Conservation (phyloP, 2,329 filamentous ascomycete species). For the Endoconidiophora polonica region DNA sequence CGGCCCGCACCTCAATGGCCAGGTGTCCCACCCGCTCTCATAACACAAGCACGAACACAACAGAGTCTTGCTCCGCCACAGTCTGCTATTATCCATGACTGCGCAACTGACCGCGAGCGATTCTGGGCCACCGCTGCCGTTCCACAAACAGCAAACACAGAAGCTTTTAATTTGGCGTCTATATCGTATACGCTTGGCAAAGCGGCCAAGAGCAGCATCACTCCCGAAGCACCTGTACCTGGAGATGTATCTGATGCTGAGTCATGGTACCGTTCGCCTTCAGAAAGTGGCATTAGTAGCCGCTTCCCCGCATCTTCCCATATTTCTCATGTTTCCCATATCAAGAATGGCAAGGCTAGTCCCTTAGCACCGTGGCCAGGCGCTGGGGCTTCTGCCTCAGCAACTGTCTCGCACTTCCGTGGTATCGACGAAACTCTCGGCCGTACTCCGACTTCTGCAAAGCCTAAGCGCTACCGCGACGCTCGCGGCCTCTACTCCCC, state of each 20-base stretch:
- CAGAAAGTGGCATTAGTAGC: neutral
- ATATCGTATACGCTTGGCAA: slow-evolving; percentile 10
- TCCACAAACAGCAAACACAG: slow-evolving; percentile 12
- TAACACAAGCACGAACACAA: neutral
- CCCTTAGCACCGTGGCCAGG: neutral
- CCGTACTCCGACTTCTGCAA: neutral
- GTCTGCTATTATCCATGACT: neutral
- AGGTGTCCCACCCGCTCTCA: neutral
- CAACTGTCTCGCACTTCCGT: neutral
- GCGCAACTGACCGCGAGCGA: neutral
- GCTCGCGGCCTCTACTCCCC: neutral
- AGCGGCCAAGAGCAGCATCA: slow-evolving; percentile 6
- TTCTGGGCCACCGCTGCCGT: slow-evolving; percentile 10
- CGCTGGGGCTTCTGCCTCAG: neutral
- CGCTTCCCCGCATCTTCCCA: neutral
- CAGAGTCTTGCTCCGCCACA: neutral
- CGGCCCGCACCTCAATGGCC: slow-evolving; percentile 8
- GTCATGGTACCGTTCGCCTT: slow-evolving; percentile 9
- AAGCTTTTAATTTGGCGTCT: slow-evolving; percentile 12
- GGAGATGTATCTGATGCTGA: neutral
- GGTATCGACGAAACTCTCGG: neutral
- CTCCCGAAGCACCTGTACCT: slow-evolving; percentile 3
- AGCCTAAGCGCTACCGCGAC: neutral
- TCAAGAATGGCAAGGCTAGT: no score
- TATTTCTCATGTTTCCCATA: no score